Evolutionary conservation across 2,329 filamentous ascomycete genomes (phyloP), one percentile per base, ranked within the genome.

Genomic region (Botrytis byssoidea): DNA sequence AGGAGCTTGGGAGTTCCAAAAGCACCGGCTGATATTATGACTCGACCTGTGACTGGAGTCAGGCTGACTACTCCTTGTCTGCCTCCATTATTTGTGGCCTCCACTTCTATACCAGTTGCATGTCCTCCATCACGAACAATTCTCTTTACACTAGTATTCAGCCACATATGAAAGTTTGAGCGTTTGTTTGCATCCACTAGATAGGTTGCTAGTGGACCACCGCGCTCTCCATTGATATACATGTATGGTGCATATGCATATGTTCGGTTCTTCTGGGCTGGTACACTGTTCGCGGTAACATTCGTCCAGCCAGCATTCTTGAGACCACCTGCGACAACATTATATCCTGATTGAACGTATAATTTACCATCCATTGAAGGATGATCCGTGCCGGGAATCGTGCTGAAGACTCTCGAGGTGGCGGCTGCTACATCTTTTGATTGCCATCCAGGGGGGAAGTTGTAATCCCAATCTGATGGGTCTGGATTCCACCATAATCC

Each of bases 401-500:
- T 87, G 51, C 85, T 83, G 80, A 93, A 94, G 10, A 91, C 88
- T 60, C 88, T 86, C 42, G 87, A 82, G 9, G 90, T 88, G 1
- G 91, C 88, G 37, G 83, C 80, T 74, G 83, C 83, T 80, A 93
- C 87, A 77, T 93, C 90, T 9, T 83, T 80, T 29, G 88, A 85
- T 81, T 91, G 90, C 92, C 92, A 94, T 44, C 91, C 92, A 2
- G 83, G 76, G 0, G 92, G 92, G 83, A 92, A 94, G 81, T 92
- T 91, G 80, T 88, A 86, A 80, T 94, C 90, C 84, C 91, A 94
- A 80, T 94, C 92, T 12, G 83, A 80, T 8, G 87, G 85, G 74
- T 90, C 88, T 0, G 92, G 87, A 83, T 86, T 89, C 86, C 89
- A 91, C 87, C 89, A 92, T 48, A 93, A 84, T 63, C 89, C 90